Conservation (phyloP, 371 early-diverging fungal species). For the Mortierella sp. region DNA sequence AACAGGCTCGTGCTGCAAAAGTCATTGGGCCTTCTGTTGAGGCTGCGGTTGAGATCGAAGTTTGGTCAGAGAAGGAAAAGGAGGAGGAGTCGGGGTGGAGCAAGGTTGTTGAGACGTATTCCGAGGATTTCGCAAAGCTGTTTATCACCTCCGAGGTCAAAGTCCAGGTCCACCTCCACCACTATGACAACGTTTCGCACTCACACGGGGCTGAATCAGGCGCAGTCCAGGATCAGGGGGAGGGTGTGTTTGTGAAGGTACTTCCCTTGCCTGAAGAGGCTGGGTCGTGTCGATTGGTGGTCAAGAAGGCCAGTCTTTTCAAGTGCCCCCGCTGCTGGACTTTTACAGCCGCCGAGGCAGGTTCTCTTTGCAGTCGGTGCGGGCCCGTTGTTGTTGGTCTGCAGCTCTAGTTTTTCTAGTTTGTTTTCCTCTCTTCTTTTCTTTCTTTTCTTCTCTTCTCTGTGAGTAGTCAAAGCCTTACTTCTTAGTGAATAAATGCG, state of each 20-base stretch:
- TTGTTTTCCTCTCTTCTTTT: neutral
- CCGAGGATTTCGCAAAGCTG: slow-evolving; percentile 52
- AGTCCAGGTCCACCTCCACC: neutral
- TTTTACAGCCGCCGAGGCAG: slow-evolving; percentile 20
- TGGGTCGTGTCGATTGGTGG: slow-evolving; percentile 33
- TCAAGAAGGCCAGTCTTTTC: slow-evolving; percentile 27
- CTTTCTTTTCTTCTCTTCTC: neutral
- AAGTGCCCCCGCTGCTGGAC: slow-evolving; percentile 59
- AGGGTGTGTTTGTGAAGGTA: slow-evolving; percentile 15
- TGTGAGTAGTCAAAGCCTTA: too few species aligned
- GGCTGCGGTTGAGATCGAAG: slow-evolving; percentile 57
- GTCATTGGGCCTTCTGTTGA: slow-evolving; percentile 66
- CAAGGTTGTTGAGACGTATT: slow-evolving; percentile 6
- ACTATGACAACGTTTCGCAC: too few species aligned
- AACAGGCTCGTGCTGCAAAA: slow-evolving; percentile 77
- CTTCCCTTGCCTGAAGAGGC: slow-evolving; percentile 11
- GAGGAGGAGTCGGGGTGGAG: slow-evolving; percentile 38
- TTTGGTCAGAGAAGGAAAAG: neutral
- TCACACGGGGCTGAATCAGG: neutral
- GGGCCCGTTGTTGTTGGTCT: slow-evolving; percentile 27
- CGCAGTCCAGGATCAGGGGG: neutral
- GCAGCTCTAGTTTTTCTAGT: neutral
- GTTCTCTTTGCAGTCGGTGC: slow-evolving; percentile 40
- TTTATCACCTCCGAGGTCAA: slow-evolving; percentile 67
- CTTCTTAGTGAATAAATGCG: too few species aligned